Evolutionary conservation across 2,329 filamentous ascomycete genomes (phyloP).

Genomic region (Exophiala aquamarina): DNA sequence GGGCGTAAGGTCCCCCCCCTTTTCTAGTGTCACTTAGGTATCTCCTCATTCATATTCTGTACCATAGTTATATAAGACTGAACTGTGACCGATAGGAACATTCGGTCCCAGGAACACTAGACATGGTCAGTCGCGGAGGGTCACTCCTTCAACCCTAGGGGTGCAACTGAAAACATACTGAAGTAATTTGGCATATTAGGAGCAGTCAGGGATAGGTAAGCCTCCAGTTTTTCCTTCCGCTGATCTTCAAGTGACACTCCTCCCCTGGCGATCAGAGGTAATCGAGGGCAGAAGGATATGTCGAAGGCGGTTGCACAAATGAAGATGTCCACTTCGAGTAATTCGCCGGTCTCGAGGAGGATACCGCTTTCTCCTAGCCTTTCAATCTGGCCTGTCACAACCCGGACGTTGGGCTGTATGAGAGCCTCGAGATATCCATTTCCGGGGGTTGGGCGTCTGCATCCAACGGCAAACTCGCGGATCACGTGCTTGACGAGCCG

Average conservation of each 20-base stretch:
- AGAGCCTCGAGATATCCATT: slow-evolving; percentile 44
- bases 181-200: slow-evolving; percentile 25
- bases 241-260: slow-evolving; percentile 42
- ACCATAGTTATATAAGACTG: too few relatives aligned
- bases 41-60: too few relatives aligned
- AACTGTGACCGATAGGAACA: not conserved
- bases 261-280: slow-evolving; percentile 38
- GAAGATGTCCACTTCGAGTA: slow-evolving; percentile 29
- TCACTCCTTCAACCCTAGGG: not conserved
- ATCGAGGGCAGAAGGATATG: slow-evolving; percentile 40
- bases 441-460: slow-evolving; percentile 42
- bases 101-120: not conserved
- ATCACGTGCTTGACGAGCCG: slow-evolving; percentile 45
- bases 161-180: not conserved
- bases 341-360: not conserved
- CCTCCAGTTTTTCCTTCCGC: slow-evolving; percentile 36
- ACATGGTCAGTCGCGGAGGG: too few relatives aligned
- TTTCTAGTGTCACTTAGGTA: too few relatives aligned
- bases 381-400: not conserved
- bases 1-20: too few relatives aligned
- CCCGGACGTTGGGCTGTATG: slow-evolving; percentile 28
- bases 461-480: slow-evolving; percentile 44
- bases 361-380: too few relatives aligned
- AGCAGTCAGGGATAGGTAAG: slow-evolving; percentile 24
- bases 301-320: slow-evolving; percentile 43